Percentiles rank a stretch among this genome's conserved stretches.
Evolutionary conservation across 2,329 filamentous ascomycete species (phyloP).

Genomic region (Fusarium verticillioides): DNA sequence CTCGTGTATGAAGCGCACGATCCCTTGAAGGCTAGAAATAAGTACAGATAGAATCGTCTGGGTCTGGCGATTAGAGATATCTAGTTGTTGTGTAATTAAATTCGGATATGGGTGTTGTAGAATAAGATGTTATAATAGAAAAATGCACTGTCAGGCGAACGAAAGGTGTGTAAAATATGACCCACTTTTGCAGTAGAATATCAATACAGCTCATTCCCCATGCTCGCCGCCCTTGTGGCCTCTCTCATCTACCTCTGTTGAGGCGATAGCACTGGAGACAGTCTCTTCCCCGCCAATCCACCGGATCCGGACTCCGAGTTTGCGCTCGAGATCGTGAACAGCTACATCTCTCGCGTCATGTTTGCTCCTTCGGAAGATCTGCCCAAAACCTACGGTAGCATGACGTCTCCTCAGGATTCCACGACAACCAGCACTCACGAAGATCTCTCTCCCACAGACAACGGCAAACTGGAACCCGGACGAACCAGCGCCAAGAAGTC

Average conservation of each 20-base stretch:
- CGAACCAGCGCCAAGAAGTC: background rate
- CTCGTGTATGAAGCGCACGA: too few relatives aligned
- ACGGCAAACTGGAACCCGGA: background rate
- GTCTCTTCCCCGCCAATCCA: background rate
- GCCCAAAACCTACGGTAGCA: background rate
- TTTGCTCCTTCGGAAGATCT: background rate
- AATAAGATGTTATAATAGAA: too few relatives aligned
- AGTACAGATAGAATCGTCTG: too few relatives aligned
- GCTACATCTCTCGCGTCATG: background rate
- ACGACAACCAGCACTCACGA: background rate
- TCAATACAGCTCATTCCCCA: too few relatives aligned
- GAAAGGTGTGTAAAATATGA: too few relatives aligned
- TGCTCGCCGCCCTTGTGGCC: too few relatives aligned
- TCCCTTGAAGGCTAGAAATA: too few relatives aligned
- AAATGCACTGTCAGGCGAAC: too few relatives aligned
- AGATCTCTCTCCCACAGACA: background rate
- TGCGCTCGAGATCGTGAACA: accelerated
- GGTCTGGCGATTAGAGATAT: too few relatives aligned
- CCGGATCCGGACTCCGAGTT: accelerated
- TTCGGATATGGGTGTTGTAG: too few relatives aligned
- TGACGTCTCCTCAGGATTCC: background rate
- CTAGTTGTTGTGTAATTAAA: too few relatives aligned
- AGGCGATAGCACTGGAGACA: background rate
- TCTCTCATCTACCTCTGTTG: background rate
- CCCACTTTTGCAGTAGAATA: too few relatives aligned